Evolutionary conservation across 441 rosid genomes (phyloP).

Genomic region (Corymbia calophylla): DNA sequence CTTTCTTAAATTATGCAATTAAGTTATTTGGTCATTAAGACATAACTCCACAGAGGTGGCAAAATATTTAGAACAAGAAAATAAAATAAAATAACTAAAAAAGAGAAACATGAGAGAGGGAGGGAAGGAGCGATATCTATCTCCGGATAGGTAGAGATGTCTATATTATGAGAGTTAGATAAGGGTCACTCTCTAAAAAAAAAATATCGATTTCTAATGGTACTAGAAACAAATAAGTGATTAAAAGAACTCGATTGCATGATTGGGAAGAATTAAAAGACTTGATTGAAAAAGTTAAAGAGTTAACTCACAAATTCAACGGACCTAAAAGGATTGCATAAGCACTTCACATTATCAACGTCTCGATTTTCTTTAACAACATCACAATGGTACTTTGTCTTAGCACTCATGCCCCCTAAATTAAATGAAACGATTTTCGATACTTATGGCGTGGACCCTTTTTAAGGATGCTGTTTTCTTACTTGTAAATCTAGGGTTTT

Average conservation of each 20-base stretch:
- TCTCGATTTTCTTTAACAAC: not conserved
- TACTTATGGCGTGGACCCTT: not conserved
- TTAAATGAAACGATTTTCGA: not conserved
- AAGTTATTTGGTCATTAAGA: not conserved
- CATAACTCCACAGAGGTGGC: not conserved
- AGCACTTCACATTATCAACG: not conserved
- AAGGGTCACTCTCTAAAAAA: not conserved
- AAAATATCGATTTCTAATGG: not conserved
- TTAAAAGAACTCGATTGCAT: not conserved
- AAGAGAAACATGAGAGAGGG: not conserved
- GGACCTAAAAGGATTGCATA: not conserved
- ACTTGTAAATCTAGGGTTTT: not conserved
- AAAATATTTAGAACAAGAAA: not conserved
- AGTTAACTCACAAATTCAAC: not conserved
- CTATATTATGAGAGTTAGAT: not conserved
- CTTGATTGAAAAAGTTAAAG: not conserved
- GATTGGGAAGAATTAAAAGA: not conserved
- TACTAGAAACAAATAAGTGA: not conserved
- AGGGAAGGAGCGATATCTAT: not conserved
- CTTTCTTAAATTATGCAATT: not conserved
- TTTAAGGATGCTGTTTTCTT: not conserved
- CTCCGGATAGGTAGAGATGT: not conserved
- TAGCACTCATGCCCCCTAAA: not conserved
- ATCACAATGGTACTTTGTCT: not conserved
- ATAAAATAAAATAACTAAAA: not conserved